Conservation (phyloP, 2,329 filamentous ascomycete species). For the Pochonia chlamydosporia region DNA sequence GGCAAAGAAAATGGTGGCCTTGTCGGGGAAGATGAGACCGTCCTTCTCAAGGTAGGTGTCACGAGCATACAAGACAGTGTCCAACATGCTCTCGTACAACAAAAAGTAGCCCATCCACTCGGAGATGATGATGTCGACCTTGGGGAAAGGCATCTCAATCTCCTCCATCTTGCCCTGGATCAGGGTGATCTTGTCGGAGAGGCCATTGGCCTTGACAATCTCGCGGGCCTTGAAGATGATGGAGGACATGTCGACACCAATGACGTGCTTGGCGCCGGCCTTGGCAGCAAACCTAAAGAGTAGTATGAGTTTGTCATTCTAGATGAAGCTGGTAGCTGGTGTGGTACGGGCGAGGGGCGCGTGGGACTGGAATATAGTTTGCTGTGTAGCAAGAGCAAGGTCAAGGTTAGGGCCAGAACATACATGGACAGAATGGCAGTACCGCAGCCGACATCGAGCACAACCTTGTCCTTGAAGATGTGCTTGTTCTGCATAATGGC, state of each 20-base stretch:
- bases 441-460: slow-evolving; percentile 95
- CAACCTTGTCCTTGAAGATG: slow-evolving; percentile 75
- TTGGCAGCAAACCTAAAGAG: slow-evolving; percentile 81
- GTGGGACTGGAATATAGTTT: background rate
- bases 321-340: background rate
- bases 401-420: slow-evolving; percentile 24
- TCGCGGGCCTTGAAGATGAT: slow-evolving; percentile 98
- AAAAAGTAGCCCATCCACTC: slow-evolving; percentile 99
- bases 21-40: slow-evolving; percentile 96
- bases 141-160: slow-evolving; percentile 83
- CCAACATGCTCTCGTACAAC: slow-evolving; percentile 97
- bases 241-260: slow-evolving; percentile 98
- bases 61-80: slow-evolving; percentile 93
- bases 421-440: slow-evolving; percentile 99
- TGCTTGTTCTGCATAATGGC: slow-evolving; percentile 96
- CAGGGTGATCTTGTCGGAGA: slow-evolving; percentile 93
- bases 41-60: slow-evolving; percentile 84
- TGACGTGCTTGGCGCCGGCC: slow-evolving; percentile 96
- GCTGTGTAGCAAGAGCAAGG: background rate
- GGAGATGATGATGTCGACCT: slow-evolving; percentile 99
- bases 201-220: slow-evolving; percentile 87
- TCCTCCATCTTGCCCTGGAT: slow-evolving; percentile 99
- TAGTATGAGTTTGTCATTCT: slow-evolving; percentile 4
- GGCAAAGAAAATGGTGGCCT: slow-evolving; percentile 94
- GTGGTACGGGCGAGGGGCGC: slow-evolving; percentile 2